Conservation (phyloP, 345 rosid species). For the Hibiscus syriacus region DNA sequence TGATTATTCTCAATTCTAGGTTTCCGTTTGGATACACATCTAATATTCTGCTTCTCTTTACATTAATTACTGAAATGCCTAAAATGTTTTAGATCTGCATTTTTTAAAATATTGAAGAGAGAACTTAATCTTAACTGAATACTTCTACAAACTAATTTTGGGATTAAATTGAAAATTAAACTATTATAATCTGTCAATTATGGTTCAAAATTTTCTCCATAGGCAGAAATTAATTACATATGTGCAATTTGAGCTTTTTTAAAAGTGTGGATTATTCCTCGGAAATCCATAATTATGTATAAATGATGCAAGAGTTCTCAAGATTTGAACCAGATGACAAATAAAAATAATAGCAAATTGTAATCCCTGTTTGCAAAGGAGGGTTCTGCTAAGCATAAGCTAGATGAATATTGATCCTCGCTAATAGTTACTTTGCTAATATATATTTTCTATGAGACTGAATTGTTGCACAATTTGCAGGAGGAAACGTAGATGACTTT, state of each 20-base stretch:
- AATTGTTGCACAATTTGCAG: constrained; percentile 22
- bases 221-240: background rate
- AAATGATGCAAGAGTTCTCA: no score
- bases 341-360: background rate
- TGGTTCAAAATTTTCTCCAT: background rate
- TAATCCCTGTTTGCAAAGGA: background rate
- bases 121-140: background rate
- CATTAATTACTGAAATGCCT: background rate
- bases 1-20: background rate
- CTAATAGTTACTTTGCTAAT: background rate
- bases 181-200: background rate
- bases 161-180: background rate
- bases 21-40: background rate
- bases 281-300: no score
- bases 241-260: background rate
- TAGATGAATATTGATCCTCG: background rate
- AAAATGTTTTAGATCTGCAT: background rate
- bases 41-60: background rate
- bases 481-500: constrained; percentile 48
- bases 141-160: background rate
- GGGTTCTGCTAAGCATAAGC: background rate
- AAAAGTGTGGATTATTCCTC: background rate
- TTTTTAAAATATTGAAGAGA: background rate
- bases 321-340: no score
- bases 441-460: background rate